Evolutionary conservation across 169 alveolate species (phyloP).

Genomic region (Cryptosporidium tyzzeri): DNA sequence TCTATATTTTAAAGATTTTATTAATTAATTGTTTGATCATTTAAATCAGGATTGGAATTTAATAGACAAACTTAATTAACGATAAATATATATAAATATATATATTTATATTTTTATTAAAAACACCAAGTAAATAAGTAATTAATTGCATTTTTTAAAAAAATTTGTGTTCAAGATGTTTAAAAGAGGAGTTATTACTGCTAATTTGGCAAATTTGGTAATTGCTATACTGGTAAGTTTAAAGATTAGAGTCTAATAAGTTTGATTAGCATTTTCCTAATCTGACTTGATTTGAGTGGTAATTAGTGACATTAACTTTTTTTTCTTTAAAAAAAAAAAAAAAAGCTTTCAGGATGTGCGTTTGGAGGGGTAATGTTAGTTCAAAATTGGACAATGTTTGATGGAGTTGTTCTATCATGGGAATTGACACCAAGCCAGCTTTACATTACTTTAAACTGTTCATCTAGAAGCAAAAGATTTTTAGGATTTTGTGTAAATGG

Average conservation of each 20-base stretch:
- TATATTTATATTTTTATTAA: not conserved
- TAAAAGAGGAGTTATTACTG: conserved; percentile 52
- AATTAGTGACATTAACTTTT: not conserved
- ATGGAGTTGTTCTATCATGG: conserved; percentile 51
- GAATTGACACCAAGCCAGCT: conserved; percentile 47
- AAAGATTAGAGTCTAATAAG: not conserved
- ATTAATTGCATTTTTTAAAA: not conserved
- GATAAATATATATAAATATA: not conserved
- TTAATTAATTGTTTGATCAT: not conserved
- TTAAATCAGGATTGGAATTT: not conserved
- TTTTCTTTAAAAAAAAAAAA: not conserved
- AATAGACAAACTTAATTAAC: not conserved
- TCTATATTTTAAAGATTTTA: not conserved
- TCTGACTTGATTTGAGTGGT: not conserved
- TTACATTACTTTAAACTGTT: conserved; percentile 45
- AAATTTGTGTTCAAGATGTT: conserved; percentile 11
- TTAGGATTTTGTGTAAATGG: conserved; percentile 24
- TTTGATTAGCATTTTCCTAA: not conserved
- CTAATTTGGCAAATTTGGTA: conserved; percentile 51
- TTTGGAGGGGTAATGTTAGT: conserved; percentile 60
- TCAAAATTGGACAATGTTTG: conserved; percentile 63
- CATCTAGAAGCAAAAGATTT: conserved; percentile 51
- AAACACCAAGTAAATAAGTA: not conserved
- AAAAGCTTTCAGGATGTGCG: conserved; percentile 65
- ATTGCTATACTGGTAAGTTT: conserved; percentile 63